Conservation (phyloP, 345 rosid species). For the Arabidopsis arenosa region DNA sequence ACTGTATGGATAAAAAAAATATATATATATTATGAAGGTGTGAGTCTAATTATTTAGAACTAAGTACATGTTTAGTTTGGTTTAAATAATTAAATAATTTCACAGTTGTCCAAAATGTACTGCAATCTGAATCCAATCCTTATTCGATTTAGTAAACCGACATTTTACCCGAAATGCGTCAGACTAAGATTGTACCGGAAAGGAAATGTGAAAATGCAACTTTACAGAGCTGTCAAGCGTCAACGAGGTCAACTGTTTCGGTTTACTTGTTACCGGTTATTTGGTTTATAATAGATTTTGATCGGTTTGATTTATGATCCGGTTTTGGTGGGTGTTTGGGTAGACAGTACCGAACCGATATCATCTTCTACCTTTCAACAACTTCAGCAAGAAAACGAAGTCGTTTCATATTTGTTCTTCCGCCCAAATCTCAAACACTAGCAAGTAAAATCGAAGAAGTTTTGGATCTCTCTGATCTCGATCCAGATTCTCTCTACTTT, state of each 20-base stretch:
- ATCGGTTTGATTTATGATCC: slow-evolving; percentile 13
- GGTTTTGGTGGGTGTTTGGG: not conserved
- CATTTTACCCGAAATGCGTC: not conserved
- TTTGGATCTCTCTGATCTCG: slow-evolving; percentile 35
- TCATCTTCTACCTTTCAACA: slow-evolving; percentile 13
- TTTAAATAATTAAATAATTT: too few relatives aligned
- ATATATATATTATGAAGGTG: too few relatives aligned
- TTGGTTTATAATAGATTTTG: not conserved
- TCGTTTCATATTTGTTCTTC: slow-evolving; percentile 31
- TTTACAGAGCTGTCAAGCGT: not conserved
- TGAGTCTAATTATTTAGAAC: too few relatives aligned
- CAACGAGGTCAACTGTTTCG: slow-evolving; percentile 13
- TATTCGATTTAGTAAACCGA: not conserved
- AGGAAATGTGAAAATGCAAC: not conserved
- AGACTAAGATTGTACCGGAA: not conserved
- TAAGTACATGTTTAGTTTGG: too few relatives aligned
- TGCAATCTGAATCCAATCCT: too few relatives aligned
- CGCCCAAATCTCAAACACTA: slow-evolving; percentile 41
- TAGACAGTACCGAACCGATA: slow-evolving; percentile 23
- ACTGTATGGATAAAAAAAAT: too few relatives aligned
- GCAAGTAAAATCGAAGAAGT: slow-evolving; percentile 6
- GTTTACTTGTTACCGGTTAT: slow-evolving; percentile 4
- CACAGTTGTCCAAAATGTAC: too few relatives aligned
- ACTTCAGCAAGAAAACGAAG: slow-evolving; percentile 2
- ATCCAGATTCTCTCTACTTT: slow-evolving; percentile 22